phyloP scores from a whole-genome alignment of 2,329 filamentous ascomycete species.

The Berkeleyomyces basicola region DNA sequence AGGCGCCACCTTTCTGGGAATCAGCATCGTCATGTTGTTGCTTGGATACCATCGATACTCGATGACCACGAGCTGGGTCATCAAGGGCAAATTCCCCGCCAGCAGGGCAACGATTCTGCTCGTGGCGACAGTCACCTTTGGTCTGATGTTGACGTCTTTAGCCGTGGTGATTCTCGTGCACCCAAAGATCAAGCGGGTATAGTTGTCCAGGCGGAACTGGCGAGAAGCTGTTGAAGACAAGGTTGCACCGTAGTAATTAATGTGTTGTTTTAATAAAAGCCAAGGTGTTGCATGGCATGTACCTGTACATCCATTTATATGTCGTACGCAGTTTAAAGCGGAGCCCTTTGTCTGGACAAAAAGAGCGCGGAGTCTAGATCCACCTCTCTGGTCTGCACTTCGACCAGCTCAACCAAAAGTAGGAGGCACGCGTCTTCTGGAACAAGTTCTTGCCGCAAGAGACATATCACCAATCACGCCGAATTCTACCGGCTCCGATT shows the following conservation, averaged over 20 bases:
- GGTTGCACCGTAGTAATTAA: neutral
- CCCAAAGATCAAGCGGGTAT: slow-evolving; percentile 16
- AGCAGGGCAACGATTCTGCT: slow-evolving; percentile 59
- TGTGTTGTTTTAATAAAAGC: neutral
- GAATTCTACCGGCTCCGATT: neutral
- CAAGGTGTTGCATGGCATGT: neutral
- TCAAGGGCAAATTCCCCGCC: slow-evolving; percentile 64
- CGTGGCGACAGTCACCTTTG: slow-evolving; percentile 47
- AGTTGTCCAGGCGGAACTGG: neutral
- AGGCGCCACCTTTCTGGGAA: slow-evolving; percentile 58
- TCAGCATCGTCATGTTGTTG: slow-evolving; percentile 58
- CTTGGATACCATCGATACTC: slow-evolving; percentile 68
- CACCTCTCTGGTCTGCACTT: neutral
- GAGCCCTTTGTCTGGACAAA: neutral
- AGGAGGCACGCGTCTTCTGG: neutral
- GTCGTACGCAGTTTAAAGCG: slow-evolving; percentile 2
- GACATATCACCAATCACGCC: neutral
- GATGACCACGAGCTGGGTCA: slow-evolving; percentile 62
- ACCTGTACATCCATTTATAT: neutral
- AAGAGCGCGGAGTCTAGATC: neutral
- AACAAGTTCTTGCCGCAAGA: neutral
- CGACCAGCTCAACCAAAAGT: neutral
- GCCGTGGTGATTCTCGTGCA: slow-evolving; percentile 43
- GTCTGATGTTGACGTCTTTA: slow-evolving; percentile 43
- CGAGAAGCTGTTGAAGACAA: neutral